phyloP scores from a whole-genome alignment of 805 yeast species.

The Schwanniomyces polymorphus region DNA sequence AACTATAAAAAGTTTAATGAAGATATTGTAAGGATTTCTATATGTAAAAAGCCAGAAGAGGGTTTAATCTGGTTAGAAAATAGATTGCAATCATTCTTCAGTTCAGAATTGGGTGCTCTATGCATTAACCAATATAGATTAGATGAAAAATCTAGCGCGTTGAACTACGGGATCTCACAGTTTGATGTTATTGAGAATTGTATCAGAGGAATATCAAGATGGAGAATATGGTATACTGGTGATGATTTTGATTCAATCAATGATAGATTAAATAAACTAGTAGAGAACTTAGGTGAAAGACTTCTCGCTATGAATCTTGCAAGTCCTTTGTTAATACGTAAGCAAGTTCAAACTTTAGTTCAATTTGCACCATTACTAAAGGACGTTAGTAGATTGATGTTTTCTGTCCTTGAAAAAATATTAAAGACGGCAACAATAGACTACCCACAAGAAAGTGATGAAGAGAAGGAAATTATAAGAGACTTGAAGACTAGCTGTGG shows the following conservation, averaged over 20 bases:
- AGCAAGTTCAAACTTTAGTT: slow-evolving; percentile 87
- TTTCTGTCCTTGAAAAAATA: slow-evolving; percentile 81
- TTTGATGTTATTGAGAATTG: slow-evolving; percentile 86
- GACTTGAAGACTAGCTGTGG: slow-evolving; percentile 92
- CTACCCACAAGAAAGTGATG: slow-evolving; percentile 69
- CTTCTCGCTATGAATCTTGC: slow-evolving; percentile 72
- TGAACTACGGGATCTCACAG: slow-evolving; percentile 75
- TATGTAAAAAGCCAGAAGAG: slow-evolving; percentile 82
- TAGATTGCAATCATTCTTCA: slow-evolving; percentile 70
- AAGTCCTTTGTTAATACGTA: slow-evolving; percentile 79
- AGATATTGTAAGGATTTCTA: slow-evolving; percentile 84
- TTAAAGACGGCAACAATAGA: slow-evolving; percentile 82
- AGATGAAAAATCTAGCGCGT: slow-evolving; percentile 63
- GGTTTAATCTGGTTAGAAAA: slow-evolving; percentile 81
- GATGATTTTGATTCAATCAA: slow-evolving; percentile 54
- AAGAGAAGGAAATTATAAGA: slow-evolving; percentile 74
- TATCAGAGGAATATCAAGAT: slow-evolving; percentile 87
- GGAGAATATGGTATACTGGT: slow-evolving; percentile 88
- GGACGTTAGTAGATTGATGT: slow-evolving; percentile 72
- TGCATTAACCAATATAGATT: slow-evolving; percentile 57
- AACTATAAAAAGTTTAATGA: slow-evolving; percentile 84
- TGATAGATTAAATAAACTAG: slow-evolving; percentile 49
- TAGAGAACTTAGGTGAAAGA: slow-evolving; percentile 71
- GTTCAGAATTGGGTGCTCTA: slow-evolving; percentile 64
- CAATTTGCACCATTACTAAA: slow-evolving; percentile 90